Conservation (phyloP, 805 yeast species). For the Ogataea naganishii region DNA sequence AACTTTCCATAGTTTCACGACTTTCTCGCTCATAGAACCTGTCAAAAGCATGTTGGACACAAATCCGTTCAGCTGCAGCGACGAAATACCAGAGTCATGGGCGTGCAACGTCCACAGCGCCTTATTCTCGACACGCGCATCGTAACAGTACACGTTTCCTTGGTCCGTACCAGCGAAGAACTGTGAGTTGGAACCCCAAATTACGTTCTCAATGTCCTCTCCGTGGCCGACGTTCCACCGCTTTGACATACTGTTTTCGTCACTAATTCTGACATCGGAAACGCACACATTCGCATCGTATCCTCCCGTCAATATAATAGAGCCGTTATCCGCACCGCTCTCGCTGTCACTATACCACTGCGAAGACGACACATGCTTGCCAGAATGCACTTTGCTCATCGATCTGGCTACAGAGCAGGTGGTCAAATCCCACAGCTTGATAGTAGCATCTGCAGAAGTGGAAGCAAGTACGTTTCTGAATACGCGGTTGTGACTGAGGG, state of each 20-base stretch:
- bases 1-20: slow-evolving; percentile 82
- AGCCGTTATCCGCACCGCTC: slow-evolving; percentile 36
- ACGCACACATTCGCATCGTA: slow-evolving; percentile 79
- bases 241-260: slow-evolving; percentile 50
- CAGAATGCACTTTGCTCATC: slow-evolving; percentile 59
- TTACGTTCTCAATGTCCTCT: slow-evolving; percentile 79
- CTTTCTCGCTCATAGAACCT: slow-evolving; percentile 86
- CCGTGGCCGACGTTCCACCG: slow-evolving; percentile 48
- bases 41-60: slow-evolving; percentile 73
- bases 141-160: slow-evolving; percentile 85
- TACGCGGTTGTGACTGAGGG: slow-evolving; percentile 70
- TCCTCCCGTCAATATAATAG: slow-evolving; percentile 81
- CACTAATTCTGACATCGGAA: slow-evolving; percentile 76
- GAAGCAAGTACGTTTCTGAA: slow-evolving; percentile 86
- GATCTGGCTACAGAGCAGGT: slow-evolving; percentile 72
- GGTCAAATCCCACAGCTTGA: slow-evolving; percentile 90
- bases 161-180: slow-evolving; percentile 87
- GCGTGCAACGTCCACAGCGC: slow-evolving; percentile 96
- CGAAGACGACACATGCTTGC: slow-evolving; percentile 74
- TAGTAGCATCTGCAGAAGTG: slow-evolving; percentile 91
- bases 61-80: slow-evolving; percentile 60
- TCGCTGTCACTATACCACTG: slow-evolving; percentile 70
- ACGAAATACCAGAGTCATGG: slow-evolving; percentile 88
- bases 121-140: slow-evolving; percentile 55
- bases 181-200: slow-evolving; percentile 52